A percentile compares a stretch with the other conserved stretches of the same genome.
Evolutionary conservation across 805 yeast species (phyloP).

Genomic region (Pichia thaimueangensis): DNA sequence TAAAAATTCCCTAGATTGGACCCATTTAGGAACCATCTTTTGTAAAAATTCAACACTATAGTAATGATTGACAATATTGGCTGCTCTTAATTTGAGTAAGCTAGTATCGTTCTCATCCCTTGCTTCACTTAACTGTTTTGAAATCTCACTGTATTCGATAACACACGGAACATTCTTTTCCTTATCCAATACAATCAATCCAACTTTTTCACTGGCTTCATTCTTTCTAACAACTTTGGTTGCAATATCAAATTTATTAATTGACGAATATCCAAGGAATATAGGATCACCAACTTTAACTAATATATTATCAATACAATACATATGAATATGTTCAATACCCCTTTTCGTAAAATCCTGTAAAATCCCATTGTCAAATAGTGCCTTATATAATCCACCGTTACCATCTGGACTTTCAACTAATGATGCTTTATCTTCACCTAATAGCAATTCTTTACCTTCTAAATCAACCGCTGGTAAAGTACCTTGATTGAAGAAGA

Average conservation of each 20-base stretch:
- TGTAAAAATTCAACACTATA: constrained; percentile 74
- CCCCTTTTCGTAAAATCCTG: constrained; percentile 63
- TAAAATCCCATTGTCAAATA: constrained; percentile 55
- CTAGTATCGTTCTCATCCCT: constrained; percentile 55
- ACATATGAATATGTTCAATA: constrained; percentile 88
- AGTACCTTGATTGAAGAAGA: constrained; percentile 91
- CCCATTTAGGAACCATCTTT: constrained; percentile 61
- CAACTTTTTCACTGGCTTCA: constrained; percentile 82
- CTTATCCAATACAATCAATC: constrained; percentile 72
- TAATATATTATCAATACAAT: constrained; percentile 91
- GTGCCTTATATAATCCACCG: constrained; percentile 91
- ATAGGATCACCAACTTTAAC: constrained; percentile 92
- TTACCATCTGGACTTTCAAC: constrained; percentile 96
- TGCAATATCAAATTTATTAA: constrained; percentile 63
- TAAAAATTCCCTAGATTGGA: constrained; percentile 51
- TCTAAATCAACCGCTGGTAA: constrained; percentile 76
- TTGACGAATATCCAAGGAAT: constrained; percentile 77
- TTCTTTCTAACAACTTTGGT: constrained; percentile 94
- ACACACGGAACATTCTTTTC: constrained; percentile 67
- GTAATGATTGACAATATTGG: constrained; percentile 95
- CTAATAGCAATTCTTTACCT: constrained; percentile 58
- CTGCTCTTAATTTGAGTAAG: constrained; percentile 72
- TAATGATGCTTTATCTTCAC: constrained; percentile 48
- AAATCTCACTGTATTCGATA: constrained; percentile 90
- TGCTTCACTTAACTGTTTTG: constrained; percentile 57